These are phyloP conservation scores for Prunella vulgaris DNA, from an alignment of 257 asterid species.

Conservation along the genomic window DNA sequence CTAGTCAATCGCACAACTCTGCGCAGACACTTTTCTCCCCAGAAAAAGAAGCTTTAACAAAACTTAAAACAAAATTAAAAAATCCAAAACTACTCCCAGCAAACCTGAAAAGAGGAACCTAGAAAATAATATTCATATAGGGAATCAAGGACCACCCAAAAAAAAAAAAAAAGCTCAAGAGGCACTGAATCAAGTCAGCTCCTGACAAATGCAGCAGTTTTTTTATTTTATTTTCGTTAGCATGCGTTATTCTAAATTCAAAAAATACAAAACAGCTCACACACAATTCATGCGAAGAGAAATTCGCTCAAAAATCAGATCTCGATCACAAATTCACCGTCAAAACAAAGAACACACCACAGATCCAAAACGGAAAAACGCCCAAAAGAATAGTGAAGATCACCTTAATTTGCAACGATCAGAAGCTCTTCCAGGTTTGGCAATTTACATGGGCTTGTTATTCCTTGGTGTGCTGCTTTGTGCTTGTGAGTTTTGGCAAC, in stretches of 20 bases:
- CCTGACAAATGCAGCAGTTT: slow-evolving; percentile 39
- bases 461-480: slow-evolving; percentile 23
- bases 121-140: slow-evolving; percentile 29
- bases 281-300: slow-evolving; percentile 1
- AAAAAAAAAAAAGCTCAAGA: slow-evolving; percentile 22
- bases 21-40: slow-evolving; percentile 22
- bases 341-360: slow-evolving; percentile 13
- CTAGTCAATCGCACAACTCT: slow-evolving; percentile 32
- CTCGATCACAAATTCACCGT: slow-evolving; percentile 23
- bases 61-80: slow-evolving; percentile 21
- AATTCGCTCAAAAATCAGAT: slow-evolving; percentile 26
- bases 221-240: slow-evolving; percentile 27
- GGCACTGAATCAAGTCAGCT: slow-evolving; percentile 38
- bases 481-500: slow-evolving; percentile 16
- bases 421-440: background rate
- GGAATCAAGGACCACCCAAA: slow-evolving; percentile 42
- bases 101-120: slow-evolving; percentile 35
- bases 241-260: slow-evolving; percentile 28
- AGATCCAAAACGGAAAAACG: slow-evolving; percentile 22
- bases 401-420: slow-evolving; percentile 37
- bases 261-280: background rate
- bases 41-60: slow-evolving; percentile 31
- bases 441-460: slow-evolving; percentile 6
- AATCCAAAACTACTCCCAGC: slow-evolving; percentile 26
- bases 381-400: slow-evolving; percentile 2